Conservation (phyloP, 2,329 filamentous ascomycete genomes). For the Sarocladium strictum region DNA sequence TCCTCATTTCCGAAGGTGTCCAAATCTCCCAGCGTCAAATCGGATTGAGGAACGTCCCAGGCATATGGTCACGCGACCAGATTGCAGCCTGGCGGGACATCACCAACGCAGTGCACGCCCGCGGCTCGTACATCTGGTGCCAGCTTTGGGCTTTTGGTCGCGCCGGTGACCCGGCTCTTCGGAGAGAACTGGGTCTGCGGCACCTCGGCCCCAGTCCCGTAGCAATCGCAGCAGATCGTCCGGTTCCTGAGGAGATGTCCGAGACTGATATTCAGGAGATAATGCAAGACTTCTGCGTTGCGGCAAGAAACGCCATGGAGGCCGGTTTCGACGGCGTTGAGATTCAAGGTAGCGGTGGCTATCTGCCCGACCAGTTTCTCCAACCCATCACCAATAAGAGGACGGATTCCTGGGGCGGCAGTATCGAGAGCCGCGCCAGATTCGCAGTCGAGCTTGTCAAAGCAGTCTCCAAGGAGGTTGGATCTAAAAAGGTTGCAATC, state of each 20-base stretch:
- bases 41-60: conserved; percentile 37
- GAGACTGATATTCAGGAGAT: conserved; percentile 56
- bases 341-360: conserved; percentile 50
- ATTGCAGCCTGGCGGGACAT: conserved; percentile 53
- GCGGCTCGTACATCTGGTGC: conserved; percentile 51
- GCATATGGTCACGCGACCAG: conserved; percentile 50
- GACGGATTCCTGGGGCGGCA: conserved; percentile 45
- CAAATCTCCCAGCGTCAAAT: conserved; percentile 42
- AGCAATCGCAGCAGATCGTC: conserved; percentile 41
- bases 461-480: conserved; percentile 30
- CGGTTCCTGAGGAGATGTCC: conserved; percentile 57
- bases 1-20: conserved; percentile 54
- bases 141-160: conserved; percentile 60
- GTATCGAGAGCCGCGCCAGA: conserved; percentile 41
- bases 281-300: conserved; percentile 52
- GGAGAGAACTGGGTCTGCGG: conserved; percentile 4
- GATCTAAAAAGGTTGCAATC: conserved; percentile 41
- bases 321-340: conserved; percentile 68
- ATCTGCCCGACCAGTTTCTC: conserved; percentile 20
- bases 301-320: conserved; percentile 47
- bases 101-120: conserved; percentile 55
- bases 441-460: conserved; percentile 39
- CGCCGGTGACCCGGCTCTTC: conserved; percentile 22
- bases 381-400: conserved; percentile 26
- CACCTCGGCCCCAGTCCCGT: conserved; percentile 10